These are phyloP conservation scores for Xylariaceae sp. DNA, from an alignment of 2,329 filamentous ascomycete genomes.

Conservation along the genomic window DNA sequence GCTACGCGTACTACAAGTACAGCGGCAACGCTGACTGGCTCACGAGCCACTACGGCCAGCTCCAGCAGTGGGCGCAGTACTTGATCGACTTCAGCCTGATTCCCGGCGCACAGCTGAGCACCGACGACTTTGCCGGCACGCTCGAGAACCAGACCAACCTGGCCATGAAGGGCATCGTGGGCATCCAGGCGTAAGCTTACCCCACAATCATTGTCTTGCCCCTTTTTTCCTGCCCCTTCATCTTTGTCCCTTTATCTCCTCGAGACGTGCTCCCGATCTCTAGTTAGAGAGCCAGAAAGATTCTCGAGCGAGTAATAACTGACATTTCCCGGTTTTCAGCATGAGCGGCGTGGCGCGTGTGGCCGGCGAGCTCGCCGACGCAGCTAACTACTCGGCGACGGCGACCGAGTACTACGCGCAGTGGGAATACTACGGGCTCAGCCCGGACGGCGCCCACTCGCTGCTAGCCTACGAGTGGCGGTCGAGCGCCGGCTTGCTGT, in stretches of 20 bases:
- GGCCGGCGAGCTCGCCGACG: constrained; percentile 33
- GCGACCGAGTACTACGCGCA: constrained; percentile 15
- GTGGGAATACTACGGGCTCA: constrained; percentile 18
- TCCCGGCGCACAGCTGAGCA: constrained; percentile 62
- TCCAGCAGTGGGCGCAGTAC: constrained; percentile 65
- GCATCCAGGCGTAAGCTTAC: constrained; percentile 61
- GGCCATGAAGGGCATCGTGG: constrained; percentile 71
- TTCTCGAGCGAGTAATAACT: too few species aligned
- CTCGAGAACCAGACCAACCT: constrained; percentile 66
- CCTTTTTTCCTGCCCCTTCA: too few species aligned
- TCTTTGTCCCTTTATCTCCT: too few species aligned
- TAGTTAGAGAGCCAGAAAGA: too few species aligned
- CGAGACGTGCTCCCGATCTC: too few species aligned
- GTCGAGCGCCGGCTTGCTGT: constrained; percentile 22
- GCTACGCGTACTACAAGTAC: constrained; percentile 29
- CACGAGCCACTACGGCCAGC: constrained; percentile 49
- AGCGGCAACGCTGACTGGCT: constrained; percentile 25
- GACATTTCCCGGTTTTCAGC: too few species aligned
- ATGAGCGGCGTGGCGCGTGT: constrained; percentile 8
- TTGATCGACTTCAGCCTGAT: constrained; percentile 61
- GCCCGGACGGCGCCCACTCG: constrained; percentile 17
- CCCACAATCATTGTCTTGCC: too few species aligned
- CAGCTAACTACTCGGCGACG: constrained; percentile 50
- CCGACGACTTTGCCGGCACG: constrained; percentile 68
- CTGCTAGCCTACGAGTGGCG: constrained; percentile 22